Conservation (phyloP, 257 asterid species). For the Salvia miltiorrhiza region DNA sequence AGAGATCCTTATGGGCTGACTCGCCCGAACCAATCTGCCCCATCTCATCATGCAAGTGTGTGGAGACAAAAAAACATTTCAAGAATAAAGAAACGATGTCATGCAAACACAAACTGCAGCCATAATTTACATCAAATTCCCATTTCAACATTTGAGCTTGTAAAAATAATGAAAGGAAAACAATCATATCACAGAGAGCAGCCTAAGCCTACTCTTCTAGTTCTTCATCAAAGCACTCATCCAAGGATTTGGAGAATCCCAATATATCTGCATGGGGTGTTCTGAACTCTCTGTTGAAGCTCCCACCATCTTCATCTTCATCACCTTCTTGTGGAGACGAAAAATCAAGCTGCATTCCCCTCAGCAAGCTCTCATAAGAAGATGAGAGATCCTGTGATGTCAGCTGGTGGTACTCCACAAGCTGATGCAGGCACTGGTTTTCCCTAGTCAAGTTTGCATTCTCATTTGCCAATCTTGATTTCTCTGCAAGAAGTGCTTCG, state of each 20-base stretch:
- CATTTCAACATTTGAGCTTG: not conserved
- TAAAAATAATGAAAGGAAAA: not conserved
- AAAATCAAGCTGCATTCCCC: constrained; percentile 72
- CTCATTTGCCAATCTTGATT: constrained; percentile 81
- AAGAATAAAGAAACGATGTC: too few relatives aligned
- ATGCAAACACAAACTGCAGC: not conserved
- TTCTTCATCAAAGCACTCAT: constrained; percentile 58
- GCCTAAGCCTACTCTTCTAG: not conserved
- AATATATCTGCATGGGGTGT: constrained; percentile 32
- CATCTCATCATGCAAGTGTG: too few relatives aligned
- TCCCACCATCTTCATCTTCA: constrained; percentile 14
- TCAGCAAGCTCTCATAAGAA: constrained; percentile 70
- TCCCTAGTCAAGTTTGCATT: constrained; percentile 82
- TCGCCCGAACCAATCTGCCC: too few relatives aligned
- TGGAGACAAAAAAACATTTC: too few relatives aligned
- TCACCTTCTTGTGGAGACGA: constrained; percentile 43
- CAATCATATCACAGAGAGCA: not conserved
- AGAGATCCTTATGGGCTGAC: too few relatives aligned
- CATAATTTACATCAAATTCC: not conserved
- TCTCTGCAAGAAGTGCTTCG: constrained; percentile 89
- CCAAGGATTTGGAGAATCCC: constrained; percentile 50
- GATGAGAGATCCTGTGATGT: constrained; percentile 82
- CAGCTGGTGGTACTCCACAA: constrained; percentile 91
- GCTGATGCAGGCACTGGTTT: constrained; percentile 77
- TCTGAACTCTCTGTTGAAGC: not conserved